phyloP scores from a whole-genome alignment of 2,329 filamentous ascomycete species.

The Magnaporthiopsis incrustans region DNA sequence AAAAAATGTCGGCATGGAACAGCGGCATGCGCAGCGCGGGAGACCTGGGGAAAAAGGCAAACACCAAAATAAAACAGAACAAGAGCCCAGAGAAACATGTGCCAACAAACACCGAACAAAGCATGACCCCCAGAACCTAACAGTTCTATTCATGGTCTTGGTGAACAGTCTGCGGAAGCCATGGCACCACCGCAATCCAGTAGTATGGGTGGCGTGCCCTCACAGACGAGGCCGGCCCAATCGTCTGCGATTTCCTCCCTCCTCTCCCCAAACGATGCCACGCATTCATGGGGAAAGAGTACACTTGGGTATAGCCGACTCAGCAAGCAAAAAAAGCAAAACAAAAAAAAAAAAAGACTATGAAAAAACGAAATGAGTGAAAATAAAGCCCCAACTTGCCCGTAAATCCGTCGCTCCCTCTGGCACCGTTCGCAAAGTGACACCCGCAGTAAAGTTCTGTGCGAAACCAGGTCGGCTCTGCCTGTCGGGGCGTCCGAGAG shows the following conservation, averaged over 20 bases:
- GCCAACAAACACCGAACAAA: background rate
- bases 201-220: background rate
- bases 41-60: background rate
- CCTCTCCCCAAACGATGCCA: background rate
- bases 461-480: background rate
- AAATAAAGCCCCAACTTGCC: background rate
- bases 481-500: background rate
- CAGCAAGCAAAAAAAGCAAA: background rate
- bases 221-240: background rate
- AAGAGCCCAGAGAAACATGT: background rate
- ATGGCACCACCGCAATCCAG: background rate
- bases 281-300: background rate
- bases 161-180: background rate
- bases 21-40: background rate
- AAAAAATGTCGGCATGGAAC: background rate
- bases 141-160: background rate
- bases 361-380: background rate
- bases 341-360: background rate
- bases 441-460: background rate
- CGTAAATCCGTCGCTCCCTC: background rate
- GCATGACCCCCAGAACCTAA: background rate
- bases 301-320: constrained; percentile 3
- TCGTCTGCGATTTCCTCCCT: background rate
- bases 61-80: background rate
- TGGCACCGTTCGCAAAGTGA: background rate